Base-by-base conservation (phyloP, 2,329 filamentous ascomycete genomes). In the Talaromyces sp. region DNA sequence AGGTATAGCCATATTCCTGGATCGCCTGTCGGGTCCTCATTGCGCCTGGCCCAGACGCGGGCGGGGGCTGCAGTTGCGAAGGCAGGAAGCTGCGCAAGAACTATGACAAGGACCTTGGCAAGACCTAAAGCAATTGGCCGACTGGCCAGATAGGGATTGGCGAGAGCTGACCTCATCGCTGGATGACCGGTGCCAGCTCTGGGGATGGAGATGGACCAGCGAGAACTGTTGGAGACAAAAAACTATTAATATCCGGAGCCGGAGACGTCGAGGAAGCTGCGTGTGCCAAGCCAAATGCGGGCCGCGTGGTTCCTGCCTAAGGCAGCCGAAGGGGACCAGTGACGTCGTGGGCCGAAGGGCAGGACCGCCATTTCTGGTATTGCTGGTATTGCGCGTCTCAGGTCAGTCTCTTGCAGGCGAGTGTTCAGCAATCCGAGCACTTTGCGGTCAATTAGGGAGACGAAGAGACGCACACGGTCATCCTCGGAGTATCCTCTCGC, bases 1-100 rank as follows among this genome's bases (percentile, higher is more conserved):
- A 95, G 83, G 70, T 97, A 91, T 52, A 93, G 80, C 89, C 90
- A 96, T 66, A 96, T 78, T 56, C 84, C 83, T 8, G 86, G 83
- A 63, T 89, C 87, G 26, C 82, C 78, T 8, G 78, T 74, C 58
- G 86, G 80, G 63, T 82, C 80, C 38, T 81, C 74, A 52, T 81
- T 75, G 41, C 61, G 63, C 61, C 35, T 56, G 62, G 65, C 58
- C 65, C 58, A 62, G 62, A 52, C 8, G 24, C 13, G 49, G 49
- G 24, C 24, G 11, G 72, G 58, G 19, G 79, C 78, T 24, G 73
- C 73, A 55, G 73, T 76, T 56, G 71, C 67, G 49, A 75, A 65
- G 41, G 77, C 62, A 10, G 79, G 75, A 35, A 79, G 60, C 56
- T 76, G 72, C 7, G 69, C 65, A 49, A 77, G 59, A 17, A 70